Conservation (phyloP, 257 asterid genomes). For the Lantana camara region DNA sequence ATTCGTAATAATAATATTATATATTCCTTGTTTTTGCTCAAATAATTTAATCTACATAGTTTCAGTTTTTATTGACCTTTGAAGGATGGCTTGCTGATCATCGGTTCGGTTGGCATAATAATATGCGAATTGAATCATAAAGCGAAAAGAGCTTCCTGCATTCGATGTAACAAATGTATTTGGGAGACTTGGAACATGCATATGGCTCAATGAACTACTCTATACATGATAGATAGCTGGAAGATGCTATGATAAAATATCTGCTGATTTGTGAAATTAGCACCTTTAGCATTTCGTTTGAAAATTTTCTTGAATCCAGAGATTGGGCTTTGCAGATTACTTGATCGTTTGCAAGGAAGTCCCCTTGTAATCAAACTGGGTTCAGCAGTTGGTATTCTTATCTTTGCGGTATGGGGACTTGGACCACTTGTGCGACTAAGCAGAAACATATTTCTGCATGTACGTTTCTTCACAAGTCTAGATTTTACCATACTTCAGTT, state of each 20-base stretch:
- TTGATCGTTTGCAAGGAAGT: conserved; percentile 55
- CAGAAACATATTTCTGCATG: conserved; percentile 67
- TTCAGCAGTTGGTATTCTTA: conserved; percentile 72
- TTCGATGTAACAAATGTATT: background rate
- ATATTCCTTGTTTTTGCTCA: background rate
- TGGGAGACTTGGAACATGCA: background rate
- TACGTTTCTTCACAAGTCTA: conserved; percentile 35
- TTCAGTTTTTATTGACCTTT: background rate
- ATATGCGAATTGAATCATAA: background rate
- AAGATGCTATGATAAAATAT: background rate
- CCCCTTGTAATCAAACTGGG: conserved; percentile 59
- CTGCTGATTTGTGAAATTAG: conserved; percentile 14
- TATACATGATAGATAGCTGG: background rate
- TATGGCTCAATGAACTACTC: background rate
- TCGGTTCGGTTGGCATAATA: conserved; percentile 1
- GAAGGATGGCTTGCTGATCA: background rate
- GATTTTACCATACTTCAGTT: conserved; percentile 26
- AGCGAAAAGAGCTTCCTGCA: background rate
- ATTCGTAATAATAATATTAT: background rate
- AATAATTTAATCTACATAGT: conserved; percentile 1
- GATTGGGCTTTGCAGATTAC: conserved; percentile 60
- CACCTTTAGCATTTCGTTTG: too few relatives aligned
- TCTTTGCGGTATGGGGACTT: conserved; percentile 88
- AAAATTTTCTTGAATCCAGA: conserved; percentile 17
- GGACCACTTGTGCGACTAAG: conserved; percentile 69